A percentile compares a stretch with the other conserved stretches of the same genome.
These are phyloP conservation scores for Ogataea sp. DNA, from an alignment of 805 yeast genomes.

Conservation along the genomic window DNA sequence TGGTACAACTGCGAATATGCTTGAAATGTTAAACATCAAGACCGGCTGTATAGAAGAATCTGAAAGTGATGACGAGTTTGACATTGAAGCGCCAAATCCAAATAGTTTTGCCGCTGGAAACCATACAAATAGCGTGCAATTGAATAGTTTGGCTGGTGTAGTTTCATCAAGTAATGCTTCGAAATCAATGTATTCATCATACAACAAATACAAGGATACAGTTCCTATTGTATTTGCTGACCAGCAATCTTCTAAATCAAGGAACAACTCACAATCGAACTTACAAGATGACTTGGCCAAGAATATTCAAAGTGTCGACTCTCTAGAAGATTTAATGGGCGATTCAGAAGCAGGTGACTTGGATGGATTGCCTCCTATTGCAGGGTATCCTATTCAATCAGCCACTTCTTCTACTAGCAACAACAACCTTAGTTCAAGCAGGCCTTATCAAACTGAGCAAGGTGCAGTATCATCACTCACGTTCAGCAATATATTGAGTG, in stretches of 20 bases:
- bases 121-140: not conserved
- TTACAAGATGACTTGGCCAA: too few species aligned
- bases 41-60: slow-evolving; percentile 83
- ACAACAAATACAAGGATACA: not conserved
- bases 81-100: slow-evolving; percentile 65
- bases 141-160: not conserved
- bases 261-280: slow-evolving; percentile 10
- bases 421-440: too few species aligned
- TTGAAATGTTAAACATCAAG: slow-evolving; percentile 86
- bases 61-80: slow-evolving; percentile 92
- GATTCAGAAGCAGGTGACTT: slow-evolving; percentile 27
- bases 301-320: too few species aligned
- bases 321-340: slow-evolving; percentile 20
- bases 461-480: slow-evolving; percentile 8
- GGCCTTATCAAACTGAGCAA: slow-evolving; percentile 4
- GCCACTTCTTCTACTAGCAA: not conserved
- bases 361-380: slow-evolving; percentile 26
- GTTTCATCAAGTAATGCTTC: too few species aligned
- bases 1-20: slow-evolving; percentile 97
- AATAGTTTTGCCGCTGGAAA: slow-evolving; percentile 6
- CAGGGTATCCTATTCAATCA: slow-evolving; percentile 11
- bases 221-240: slow-evolving; percentile 11
- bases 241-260: slow-evolving; percentile 13
- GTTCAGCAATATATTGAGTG: slow-evolving; percentile 23
- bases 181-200: slow-evolving; percentile 1